Conservation (phyloP, 495 filamentous ascomycete species). For the Bryoglossum gracile region DNA sequence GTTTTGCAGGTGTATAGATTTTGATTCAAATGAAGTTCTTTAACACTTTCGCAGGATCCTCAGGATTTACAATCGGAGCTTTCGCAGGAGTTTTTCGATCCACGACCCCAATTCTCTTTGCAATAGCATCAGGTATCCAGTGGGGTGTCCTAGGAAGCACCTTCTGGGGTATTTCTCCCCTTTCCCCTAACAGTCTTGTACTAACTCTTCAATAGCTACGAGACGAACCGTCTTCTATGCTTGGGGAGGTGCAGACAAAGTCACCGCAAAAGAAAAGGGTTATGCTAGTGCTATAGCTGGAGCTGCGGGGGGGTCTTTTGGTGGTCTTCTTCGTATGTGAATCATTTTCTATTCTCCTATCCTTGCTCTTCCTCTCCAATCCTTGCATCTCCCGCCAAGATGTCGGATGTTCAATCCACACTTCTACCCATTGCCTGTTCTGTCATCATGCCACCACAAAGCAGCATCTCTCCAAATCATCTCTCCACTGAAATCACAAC, state of each 20-base stretch:
- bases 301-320: slow-evolving; percentile 59
- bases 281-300: slow-evolving; percentile 63
- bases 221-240: slow-evolving; percentile 32
- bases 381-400: too few relatives aligned
- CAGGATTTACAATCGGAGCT: slow-evolving; percentile 19
- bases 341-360: too few relatives aligned
- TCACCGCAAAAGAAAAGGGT: slow-evolving; percentile 44
- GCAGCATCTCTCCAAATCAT: too few relatives aligned
- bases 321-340: slow-evolving; percentile 57
- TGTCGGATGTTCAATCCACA: too few relatives aligned
- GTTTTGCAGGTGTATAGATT: too few relatives aligned
- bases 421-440: too few relatives aligned
- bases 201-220: slow-evolving; percentile 25
- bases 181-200: background rate
- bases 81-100: slow-evolving; percentile 62
- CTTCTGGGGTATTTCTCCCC: slow-evolving; percentile 56
- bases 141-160: slow-evolving; percentile 70
- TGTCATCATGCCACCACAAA: too few relatives aligned
- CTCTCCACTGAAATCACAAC: too few relatives aligned
- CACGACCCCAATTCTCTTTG: slow-evolving; percentile 58
- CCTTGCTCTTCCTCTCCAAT: too few relatives aligned
- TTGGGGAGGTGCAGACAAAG: slow-evolving; percentile 35
- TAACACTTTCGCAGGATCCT: slow-evolving; percentile 19
- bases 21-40: too few relatives aligned
- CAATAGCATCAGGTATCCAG: slow-evolving; percentile 64